Evolutionary conservation across 352 stramenopile genomes (phyloP).

Genomic region (Globisporangium perplexum): DNA sequence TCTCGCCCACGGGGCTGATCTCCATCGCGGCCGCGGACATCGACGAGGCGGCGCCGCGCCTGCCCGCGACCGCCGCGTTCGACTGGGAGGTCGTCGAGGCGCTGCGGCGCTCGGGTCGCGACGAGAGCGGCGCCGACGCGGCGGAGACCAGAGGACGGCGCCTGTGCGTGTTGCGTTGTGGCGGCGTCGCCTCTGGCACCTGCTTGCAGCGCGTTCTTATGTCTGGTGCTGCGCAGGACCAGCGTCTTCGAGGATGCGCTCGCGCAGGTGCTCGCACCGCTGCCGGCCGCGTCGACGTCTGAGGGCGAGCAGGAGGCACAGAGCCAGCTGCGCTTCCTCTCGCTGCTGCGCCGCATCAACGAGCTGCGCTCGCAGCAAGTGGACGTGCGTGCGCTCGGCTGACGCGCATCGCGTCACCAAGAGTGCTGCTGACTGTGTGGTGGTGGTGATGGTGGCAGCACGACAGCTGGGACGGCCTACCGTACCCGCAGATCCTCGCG

Average conservation of each 20-base stretch:
- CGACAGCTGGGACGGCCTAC: constrained; percentile 66
- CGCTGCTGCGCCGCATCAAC: constrained; percentile 73
- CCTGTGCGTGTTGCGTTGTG: constrained; percentile 2
- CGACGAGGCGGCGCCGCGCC: constrained; percentile 44
- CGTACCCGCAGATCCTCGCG: constrained; percentile 78
- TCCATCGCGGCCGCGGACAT: constrained; percentile 82
- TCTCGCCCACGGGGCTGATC: constrained; percentile 73
- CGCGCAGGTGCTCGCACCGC: constrained; percentile 16
- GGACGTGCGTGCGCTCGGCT: constrained; percentile 30
- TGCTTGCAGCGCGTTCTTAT: neutral
- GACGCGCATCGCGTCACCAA: too few species aligned
- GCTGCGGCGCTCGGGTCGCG: constrained; percentile 26
- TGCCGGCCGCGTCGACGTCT: constrained; percentile 19
- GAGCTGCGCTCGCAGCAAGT: constrained; percentile 80
- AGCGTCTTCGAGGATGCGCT: constrained; percentile 15
- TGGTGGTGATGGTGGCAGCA: constrained; percentile 20
- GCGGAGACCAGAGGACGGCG: constrained; percentile 3
- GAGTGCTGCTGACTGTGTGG: neutral
- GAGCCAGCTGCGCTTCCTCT: constrained; percentile 67
- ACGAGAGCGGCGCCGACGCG: neutral
- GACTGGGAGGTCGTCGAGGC: constrained; percentile 61
- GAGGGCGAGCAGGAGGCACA: constrained; percentile 29
- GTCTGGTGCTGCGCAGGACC: neutral
- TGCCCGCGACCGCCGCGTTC: constrained; percentile 31
- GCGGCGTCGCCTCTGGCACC: too few species aligned